Conservation (phyloP, 345 rosid genomes). For the Populus ilicifolia region DNA sequence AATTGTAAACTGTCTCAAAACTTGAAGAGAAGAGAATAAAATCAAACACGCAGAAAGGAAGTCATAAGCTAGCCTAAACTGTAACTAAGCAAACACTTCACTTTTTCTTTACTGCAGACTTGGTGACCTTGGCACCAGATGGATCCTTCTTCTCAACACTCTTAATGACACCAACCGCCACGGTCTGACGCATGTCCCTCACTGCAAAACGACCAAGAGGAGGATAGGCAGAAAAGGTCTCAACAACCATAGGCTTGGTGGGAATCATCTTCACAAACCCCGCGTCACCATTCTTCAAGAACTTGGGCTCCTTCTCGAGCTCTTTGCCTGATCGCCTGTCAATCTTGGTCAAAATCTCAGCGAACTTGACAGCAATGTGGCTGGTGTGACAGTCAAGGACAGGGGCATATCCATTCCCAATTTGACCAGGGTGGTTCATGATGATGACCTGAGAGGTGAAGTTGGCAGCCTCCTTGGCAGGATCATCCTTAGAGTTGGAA, state of each 20-base stretch:
- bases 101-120: slow-evolving; percentile 27
- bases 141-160: slow-evolving; percentile 37
- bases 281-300: slow-evolving; percentile 40
- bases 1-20: not conserved
- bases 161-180: slow-evolving; percentile 39
- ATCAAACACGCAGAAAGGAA: not conserved
- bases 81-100: not conserved
- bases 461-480: slow-evolving; percentile 37
- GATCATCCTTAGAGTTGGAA: slow-evolving; percentile 44
- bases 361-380: slow-evolving; percentile 34
- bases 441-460: slow-evolving; percentile 42
- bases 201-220: slow-evolving; percentile 43
- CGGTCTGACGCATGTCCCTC: slow-evolving; percentile 35
- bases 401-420: slow-evolving; percentile 30
- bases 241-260: slow-evolving; percentile 35
- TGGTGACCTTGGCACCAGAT: slow-evolving; percentile 33
- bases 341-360: slow-evolving; percentile 36
- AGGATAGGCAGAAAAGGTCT: slow-evolving; percentile 33
- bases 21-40: too few species aligned
- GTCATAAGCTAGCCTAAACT: not conserved
- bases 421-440: slow-evolving; percentile 46
- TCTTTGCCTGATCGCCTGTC: slow-evolving; percentile 41
- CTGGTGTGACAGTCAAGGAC: slow-evolving; percentile 34
- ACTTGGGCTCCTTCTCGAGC: slow-evolving; percentile 44
- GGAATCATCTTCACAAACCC: slow-evolving; percentile 40